These are phyloP conservation scores for Luffa aegyptiaca DNA, from an alignment of 306 rosid genomes.

Conservation along the genomic window DNA sequence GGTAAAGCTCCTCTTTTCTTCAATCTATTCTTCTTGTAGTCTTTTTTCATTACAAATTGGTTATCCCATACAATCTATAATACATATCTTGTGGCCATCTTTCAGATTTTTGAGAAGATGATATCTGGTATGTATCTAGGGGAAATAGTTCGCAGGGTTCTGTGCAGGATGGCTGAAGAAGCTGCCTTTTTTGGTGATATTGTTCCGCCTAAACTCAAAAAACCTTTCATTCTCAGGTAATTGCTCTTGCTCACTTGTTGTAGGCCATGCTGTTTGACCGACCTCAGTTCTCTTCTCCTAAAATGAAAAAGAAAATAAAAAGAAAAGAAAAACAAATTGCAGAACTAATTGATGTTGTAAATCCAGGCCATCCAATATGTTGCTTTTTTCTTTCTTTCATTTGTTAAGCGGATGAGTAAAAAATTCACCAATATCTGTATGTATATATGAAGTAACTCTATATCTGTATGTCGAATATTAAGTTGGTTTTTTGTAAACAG, in stretches of 20 bases:
- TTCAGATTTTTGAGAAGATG: constrained; percentile 83
- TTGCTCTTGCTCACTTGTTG: background rate
- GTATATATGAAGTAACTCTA: background rate
- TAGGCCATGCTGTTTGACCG: background rate
- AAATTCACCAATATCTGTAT: background rate
- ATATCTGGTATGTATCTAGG: constrained; percentile 99
- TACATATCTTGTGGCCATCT: constrained; percentile 16
- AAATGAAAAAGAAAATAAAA: background rate
- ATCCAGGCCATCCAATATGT: background rate
- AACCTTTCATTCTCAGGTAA: constrained; percentile 74
- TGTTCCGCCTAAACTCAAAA: constrained; percentile 67
- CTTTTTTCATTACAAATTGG: background rate
- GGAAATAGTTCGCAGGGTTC: constrained; percentile 74
- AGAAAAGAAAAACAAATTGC: background rate
- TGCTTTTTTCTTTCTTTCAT: background rate
- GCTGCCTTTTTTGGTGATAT: constrained; percentile 77
- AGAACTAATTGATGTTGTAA: background rate
- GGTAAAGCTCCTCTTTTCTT: constrained; percentile 26
- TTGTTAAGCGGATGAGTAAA: background rate
- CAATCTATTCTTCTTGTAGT: background rate
- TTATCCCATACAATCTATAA: background rate
- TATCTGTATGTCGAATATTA: background rate
- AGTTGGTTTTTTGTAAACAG: background rate
- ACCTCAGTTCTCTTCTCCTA: background rate
- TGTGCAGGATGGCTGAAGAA: constrained; percentile 79